Evolutionary conservation across 1,284 basidiomycete genomes (phyloP).

Genomic region (Grifola frondosa): DNA sequence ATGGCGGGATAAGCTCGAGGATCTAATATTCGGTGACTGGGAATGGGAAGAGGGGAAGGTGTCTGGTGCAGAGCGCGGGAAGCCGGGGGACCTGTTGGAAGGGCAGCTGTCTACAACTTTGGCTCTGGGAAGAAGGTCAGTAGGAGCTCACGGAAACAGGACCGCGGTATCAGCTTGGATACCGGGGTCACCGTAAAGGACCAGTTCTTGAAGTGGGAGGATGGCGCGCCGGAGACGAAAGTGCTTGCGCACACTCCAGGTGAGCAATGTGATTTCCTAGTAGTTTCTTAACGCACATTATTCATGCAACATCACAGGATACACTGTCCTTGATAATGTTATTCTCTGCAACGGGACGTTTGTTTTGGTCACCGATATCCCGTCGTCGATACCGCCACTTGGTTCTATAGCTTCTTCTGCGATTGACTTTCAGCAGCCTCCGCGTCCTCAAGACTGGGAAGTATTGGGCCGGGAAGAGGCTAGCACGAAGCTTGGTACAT

Average conservation of each 20-base stretch:
- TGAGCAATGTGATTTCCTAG: too few species aligned
- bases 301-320: constrained; percentile 47
- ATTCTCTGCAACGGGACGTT: constrained; percentile 67
- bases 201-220: constrained; percentile 52
- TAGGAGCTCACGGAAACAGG: constrained; percentile 25
- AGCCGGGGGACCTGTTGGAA: constrained; percentile 16
- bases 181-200: constrained; percentile 43
- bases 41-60: constrained; percentile 58
- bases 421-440: constrained; percentile 36
- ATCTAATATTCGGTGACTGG: constrained; percentile 65
- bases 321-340: constrained; percentile 78
- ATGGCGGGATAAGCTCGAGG: constrained; percentile 55
- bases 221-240: constrained; percentile 49
- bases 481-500: constrained; percentile 24
- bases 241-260: constrained; percentile 62
- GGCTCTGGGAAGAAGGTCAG: constrained; percentile 31
- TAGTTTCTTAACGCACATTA: constrained; percentile 4
- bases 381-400: constrained; percentile 48
- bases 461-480: constrained; percentile 26
- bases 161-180: constrained; percentile 22
- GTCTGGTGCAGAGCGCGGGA: constrained; percentile 38
- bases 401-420: constrained; percentile 49
- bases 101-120: constrained; percentile 29
- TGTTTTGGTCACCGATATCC: constrained; percentile 65
- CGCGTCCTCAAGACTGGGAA: constrained; percentile 64